phyloP scores from a whole-genome alignment of 1,284 basidiomycete genomes.

The Acaromyces ingoldii region DNA sequence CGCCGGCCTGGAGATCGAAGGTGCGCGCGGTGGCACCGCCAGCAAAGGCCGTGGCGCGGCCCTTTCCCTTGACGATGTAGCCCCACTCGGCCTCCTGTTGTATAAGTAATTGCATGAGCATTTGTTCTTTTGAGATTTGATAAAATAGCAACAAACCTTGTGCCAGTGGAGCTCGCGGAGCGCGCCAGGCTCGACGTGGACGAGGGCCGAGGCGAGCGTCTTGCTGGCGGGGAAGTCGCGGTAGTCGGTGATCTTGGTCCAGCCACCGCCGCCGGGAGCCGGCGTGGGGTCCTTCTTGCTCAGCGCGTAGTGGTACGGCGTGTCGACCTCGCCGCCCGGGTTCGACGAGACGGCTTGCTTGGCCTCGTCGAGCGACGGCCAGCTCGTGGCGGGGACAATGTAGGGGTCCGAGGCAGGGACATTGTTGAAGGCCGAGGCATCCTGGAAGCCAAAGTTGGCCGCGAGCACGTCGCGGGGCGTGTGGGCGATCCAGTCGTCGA shows the following conservation, averaged over 20 bases:
- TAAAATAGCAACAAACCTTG: too few species aligned
- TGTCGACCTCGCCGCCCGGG: slow-evolving; percentile 5
- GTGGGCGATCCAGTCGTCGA: slow-evolving; percentile 55
- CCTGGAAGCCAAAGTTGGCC: slow-evolving; percentile 66
- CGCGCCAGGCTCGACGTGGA: slow-evolving; percentile 65
- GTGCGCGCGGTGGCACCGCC: slow-evolving; percentile 59
- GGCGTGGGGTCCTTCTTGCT: slow-evolving; percentile 65
- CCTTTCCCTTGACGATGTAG: slow-evolving; percentile 13
- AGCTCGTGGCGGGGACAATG: slow-evolving; percentile 57
- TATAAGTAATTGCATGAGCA: too few species aligned
- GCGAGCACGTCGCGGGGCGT: slow-evolving; percentile 62
- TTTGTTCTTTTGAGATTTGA: too few species aligned
- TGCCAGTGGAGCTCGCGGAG: slow-evolving; percentile 64
- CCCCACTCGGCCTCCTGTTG: too few species aligned
- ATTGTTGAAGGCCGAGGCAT: slow-evolving; percentile 57
- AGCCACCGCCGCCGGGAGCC: slow-evolving; percentile 29
- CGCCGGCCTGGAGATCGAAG: slow-evolving; percentile 42
- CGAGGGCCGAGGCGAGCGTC: slow-evolving; percentile 64
- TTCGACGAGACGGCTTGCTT: neutral
- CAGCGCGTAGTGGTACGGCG: slow-evolving; percentile 10
- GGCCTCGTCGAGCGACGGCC: slow-evolving; percentile 7
- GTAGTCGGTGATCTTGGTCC: slow-evolving; percentile 15
- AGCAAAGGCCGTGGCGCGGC: slow-evolving; percentile 12
- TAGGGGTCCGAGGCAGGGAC: slow-evolving; percentile 48
- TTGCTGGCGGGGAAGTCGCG: slow-evolving; percentile 54